Percentiles rank a stretch among this genome's conserved stretches.
These are phyloP conservation scores for Epichloe festucae DNA, from an alignment of 2,329 filamentous ascomycete genomes.

Conservation along the genomic window DNA sequence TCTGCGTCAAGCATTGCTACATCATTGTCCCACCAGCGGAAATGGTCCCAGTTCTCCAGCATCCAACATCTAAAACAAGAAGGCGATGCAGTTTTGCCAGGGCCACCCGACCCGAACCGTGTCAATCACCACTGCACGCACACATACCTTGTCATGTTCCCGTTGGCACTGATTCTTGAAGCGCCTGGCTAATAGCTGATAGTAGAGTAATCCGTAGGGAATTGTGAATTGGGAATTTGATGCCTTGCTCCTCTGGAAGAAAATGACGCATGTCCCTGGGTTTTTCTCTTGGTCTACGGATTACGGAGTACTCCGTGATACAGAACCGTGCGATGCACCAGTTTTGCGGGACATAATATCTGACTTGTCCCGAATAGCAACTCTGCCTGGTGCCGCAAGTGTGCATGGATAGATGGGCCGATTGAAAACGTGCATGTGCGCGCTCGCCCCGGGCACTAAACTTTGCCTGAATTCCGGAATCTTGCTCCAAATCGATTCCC, in stretches of 20 bases:
- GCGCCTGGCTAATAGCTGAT: too few species aligned
- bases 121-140: too few species aligned
- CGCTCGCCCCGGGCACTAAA: background rate
- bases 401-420: background rate
- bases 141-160: too few species aligned
- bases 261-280: too few species aligned
- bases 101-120: too few species aligned
- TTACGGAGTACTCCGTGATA: too few species aligned
- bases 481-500: conserved; percentile 2
- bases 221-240: too few species aligned
- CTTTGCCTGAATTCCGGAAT: conserved; percentile 1
- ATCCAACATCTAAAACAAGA: background rate
- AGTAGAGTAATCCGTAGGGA: too few species aligned
- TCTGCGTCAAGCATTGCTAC: background rate
- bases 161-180: too few species aligned
- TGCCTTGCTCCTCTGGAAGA: too few species aligned
- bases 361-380: background rate
- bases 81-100: too few species aligned
- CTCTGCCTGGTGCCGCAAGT: background rate
- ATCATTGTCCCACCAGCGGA: background rate
- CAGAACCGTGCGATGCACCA: background rate
- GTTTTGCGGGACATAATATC: background rate
- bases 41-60: background rate
- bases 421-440: background rate
- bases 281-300: too few species aligned